Evolutionary conservation across 176 grass and related monocot genomes (phyloP), one percentile per base, ranked within the genome.

Genomic region (Phragmites australis): DNA sequence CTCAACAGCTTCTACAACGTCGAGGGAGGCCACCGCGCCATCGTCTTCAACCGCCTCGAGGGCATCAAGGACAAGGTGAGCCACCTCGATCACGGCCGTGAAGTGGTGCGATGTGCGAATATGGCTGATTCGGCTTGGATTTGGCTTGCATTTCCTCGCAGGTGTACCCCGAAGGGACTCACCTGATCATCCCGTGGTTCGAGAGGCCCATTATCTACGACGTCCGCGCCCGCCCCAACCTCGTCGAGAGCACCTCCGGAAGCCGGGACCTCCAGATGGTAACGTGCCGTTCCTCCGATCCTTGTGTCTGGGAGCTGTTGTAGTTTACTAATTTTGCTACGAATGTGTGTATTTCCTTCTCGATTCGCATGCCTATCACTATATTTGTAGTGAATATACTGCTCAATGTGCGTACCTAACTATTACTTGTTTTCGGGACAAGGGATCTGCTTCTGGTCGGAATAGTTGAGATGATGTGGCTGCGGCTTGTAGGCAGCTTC

Each of bases 161-260:
- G 90, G 94, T 97, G 65, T 97, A 97, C 86, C 90, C 90, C 14
- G 94, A 97, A 60, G 94, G 94, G 64, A 97, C 94, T 30, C 94
- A 97, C 87, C 72, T 97, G 49, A 83, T 93, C 17, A 87, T 97
- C 77, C 94, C 94, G 2, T 87, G 78, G 88, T 86, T 97, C 57
- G 94, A 97, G 74, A 97, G 94, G 79, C 91, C 94, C 15, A 93
- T 97, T 56, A 93, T 97, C 84, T 97, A 93, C 80, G 91, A 97
- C 61, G 91, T 97, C 56, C 94, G 94, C 21, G 90, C 93, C 59
- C 86, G 86, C 78, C 93, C 93, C 63, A 89, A 91, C 90, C 86
- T 97, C 72, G 83, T 93, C 13, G 89, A 97, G 84, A 97, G 91
- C 82, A 97, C 93, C 75, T 91, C 93, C 32, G 93, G 90, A 27